A percentile compares a stretch with the other conserved stretches of the same genome.
These are phyloP conservation scores for Cercis canadensis DNA, from an alignment of 306 rosid genomes.

Conservation along the genomic window DNA sequence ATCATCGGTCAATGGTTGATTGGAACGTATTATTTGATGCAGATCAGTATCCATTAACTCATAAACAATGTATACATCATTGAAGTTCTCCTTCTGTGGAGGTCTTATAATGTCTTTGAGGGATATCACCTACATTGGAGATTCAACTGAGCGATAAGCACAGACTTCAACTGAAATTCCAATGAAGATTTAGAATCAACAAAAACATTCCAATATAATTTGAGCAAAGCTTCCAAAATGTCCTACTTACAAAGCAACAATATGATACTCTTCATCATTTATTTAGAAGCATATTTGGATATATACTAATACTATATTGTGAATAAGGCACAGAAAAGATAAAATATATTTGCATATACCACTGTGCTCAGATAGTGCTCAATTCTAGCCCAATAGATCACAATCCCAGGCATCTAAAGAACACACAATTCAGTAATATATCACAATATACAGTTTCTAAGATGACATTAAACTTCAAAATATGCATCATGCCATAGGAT, in stretches of 20 bases:
- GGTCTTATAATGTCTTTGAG: constrained; percentile 88
- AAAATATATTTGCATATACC: background rate
- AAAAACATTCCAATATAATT: no score
- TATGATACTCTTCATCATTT: background rate
- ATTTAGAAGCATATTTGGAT: no score
- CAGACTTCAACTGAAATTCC: constrained; percentile 9
- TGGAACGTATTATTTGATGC: constrained; percentile 90
- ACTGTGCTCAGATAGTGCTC: background rate
- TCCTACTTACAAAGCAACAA: constrained; percentile 13
- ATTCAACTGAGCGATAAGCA: constrained; percentile 31
- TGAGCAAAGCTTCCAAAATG: background rate
- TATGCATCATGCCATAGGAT: background rate
- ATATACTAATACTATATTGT: background rate
- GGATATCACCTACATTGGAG: constrained; percentile 68
- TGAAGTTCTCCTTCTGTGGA: constrained; percentile 89
- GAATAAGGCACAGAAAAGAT: background rate
- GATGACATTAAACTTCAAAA: background rate
- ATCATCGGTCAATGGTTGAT: constrained; percentile 82
- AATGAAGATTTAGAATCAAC: background rate
- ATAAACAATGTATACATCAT: constrained; percentile 86
- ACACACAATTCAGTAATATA: no score
- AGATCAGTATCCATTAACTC: constrained; percentile 96
- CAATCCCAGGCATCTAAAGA: background rate
- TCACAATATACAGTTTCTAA: background rate
- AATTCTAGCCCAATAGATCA: background rate